Evolutionary conservation across 129 eudicot genomes (phyloP).

Genomic region (Escallonia rubra): DNA sequence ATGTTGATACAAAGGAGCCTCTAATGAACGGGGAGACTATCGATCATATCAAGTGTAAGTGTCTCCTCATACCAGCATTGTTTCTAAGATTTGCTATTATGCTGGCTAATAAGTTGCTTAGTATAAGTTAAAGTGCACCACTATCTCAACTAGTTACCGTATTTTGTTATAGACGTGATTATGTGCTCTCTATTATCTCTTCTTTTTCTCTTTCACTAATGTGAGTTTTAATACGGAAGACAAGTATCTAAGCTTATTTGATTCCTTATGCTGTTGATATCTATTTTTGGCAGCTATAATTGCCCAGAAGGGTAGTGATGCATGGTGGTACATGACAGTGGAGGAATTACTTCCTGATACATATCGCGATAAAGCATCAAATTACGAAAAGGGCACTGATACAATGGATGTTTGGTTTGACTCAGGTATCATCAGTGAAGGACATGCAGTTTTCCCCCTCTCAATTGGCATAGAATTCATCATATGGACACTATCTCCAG

Average conservation of each 20-base stretch:
- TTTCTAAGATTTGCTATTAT: not conserved
- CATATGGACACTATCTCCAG: too few relatives aligned
- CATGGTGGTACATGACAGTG: slow-evolving; percentile 96
- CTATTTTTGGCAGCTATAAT: slow-evolving; percentile 67
- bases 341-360: slow-evolving; percentile 91
- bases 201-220: not conserved
- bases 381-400: slow-evolving; percentile 84
- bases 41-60: slow-evolving; percentile 78
- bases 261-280: slow-evolving; percentile 5
- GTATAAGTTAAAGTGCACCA: not conserved
- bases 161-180: not conserved
- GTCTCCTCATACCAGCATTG: not conserved
- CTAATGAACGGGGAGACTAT: slow-evolving; percentile 84
- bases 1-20: slow-evolving; percentile 82
- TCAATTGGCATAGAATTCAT: too few relatives aligned
- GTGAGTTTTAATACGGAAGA: not conserved
- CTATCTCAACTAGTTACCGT: not conserved
- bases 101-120: not conserved
- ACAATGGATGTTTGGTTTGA: slow-evolving; percentile 99
- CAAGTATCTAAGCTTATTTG: not conserved
- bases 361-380: slow-evolving; percentile 79
- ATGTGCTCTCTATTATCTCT: not conserved
- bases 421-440: slow-evolving; percentile 50
- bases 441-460: not conserved
- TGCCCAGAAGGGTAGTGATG: slow-evolving; percentile 95